phyloP scores from a whole-genome alignment of 164 flowering plant genomes.

The Stephania yunnanensis region DNA sequence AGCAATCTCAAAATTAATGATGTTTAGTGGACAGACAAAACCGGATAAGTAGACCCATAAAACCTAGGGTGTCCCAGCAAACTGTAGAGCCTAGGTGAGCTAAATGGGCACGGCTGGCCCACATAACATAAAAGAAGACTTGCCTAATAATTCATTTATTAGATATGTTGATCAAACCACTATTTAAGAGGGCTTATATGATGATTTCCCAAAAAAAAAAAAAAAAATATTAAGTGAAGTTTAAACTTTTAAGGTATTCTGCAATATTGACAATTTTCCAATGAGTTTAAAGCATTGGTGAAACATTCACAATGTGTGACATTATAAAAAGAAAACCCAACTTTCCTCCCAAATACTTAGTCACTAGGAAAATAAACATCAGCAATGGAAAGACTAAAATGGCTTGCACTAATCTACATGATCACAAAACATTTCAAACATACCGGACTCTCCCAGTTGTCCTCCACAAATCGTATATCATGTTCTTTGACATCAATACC shows the following conservation, averaged over 20 bases:
- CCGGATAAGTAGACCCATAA: no score
- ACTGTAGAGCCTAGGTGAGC: no score
- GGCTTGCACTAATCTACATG: neutral
- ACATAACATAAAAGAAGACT: no score
- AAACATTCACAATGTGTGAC: neutral
- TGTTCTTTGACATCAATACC: conserved; percentile 86
- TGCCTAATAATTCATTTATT: neutral
- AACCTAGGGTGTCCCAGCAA: no score
- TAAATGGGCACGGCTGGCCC: no score
- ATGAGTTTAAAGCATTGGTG: neutral
- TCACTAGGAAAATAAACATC: neutral
- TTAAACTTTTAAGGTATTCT: no score
- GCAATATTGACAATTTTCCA: neutral
- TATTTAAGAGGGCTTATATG: neutral
- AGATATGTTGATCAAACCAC: neutral
- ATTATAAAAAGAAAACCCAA: neutral
- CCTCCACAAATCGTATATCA: conserved; percentile 98
- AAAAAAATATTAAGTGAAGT: no score
- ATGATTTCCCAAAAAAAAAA: neutral
- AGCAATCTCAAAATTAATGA: no score
- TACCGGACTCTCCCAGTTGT: conserved; percentile 99
- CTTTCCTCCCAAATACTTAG: neutral
- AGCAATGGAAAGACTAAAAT: neutral
- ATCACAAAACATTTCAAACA: neutral
- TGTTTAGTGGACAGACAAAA: no score